phyloP scores from a whole-genome alignment of 164 flowering plant species.

The Akebia trifoliata region DNA sequence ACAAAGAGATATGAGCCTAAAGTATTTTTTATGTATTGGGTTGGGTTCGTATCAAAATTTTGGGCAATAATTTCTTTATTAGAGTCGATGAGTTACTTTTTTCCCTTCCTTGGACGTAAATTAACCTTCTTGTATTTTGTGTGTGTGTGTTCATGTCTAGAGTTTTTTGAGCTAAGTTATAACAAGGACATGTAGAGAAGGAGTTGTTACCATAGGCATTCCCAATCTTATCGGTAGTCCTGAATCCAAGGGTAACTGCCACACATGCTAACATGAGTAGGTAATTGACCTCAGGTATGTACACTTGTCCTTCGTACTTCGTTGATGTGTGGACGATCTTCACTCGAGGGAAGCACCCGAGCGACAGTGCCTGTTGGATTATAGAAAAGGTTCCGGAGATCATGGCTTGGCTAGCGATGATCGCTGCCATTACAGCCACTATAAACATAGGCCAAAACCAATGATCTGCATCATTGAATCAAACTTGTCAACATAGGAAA shows the following conservation, averaged over 20 bases:
- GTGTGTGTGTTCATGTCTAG: too few relatives aligned
- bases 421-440: slow-evolving; percentile 57
- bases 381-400: slow-evolving; percentile 61
- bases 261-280: slow-evolving; percentile 61
- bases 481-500: neutral
- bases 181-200: neutral
- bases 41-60: too few relatives aligned
- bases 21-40: too few relatives aligned
- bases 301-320: slow-evolving; percentile 33
- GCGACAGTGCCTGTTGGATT: slow-evolving; percentile 49
- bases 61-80: too few relatives aligned
- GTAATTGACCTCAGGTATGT: slow-evolving; percentile 56
- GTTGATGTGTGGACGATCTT: slow-evolving; percentile 54
- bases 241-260: slow-evolving; percentile 50
- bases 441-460: slow-evolving; percentile 71
- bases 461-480: slow-evolving; percentile 25
- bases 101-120: too few relatives aligned
- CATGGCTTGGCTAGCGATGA: slow-evolving; percentile 77
- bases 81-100: too few relatives aligned
- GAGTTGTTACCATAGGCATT: slow-evolving; percentile 69
- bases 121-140: too few relatives aligned
- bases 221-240: slow-evolving; percentile 48
- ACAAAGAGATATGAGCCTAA: too few relatives aligned
- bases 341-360: slow-evolving; percentile 64
- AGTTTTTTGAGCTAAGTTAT: neutral